Evolutionary conservation across 1,139 yeast genomes (phyloP), one percentile per base, ranked within the genome.

Genomic region (Magnusiomyces sp.): DNA sequence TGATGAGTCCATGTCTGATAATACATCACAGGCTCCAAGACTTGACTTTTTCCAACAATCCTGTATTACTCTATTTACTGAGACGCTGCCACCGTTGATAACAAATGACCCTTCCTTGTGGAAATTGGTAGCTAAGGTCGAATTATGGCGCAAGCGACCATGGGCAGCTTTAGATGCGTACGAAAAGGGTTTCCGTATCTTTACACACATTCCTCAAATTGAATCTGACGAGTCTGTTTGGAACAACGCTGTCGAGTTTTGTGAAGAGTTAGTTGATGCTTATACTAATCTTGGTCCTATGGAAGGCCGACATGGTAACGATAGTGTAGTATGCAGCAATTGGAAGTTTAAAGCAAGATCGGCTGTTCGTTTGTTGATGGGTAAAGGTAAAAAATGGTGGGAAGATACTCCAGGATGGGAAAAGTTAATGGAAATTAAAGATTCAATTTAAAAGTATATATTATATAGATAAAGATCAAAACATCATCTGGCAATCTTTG

Each of bases 311-410:
- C 79, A 83, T 58, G 86, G 84, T 29, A 89, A 88, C 2, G 96
- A 83, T 1, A 89, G 85, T 59, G 62, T 84, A 14, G 95, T 92
- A 5, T 89, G 96, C 64, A 79, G 81, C 59, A 95, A 89, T 62
- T 90, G 97, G 97, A 83, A 79, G 61, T 87, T 83, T 68, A 89
- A 89, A 64, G 82, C 95, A 1, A 75, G 81, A 56, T 76, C 85
- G 10, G 72, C 87, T 0, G 74, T 89, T 14, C 75, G 95, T 59
- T 76, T 88, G 1, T 70, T 89, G 56, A 75, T 85, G 77, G 83
- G 94, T 27, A 84, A 83, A 61, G 96, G 95, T 14, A 83, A 78
- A 59, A 71, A 74, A 33, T 76, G 75, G 61, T 88, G 95, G 95
- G 90, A 86, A 60, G 90, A 77, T 56, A 73, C 85, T 2, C 81